Base-by-base conservation (phyloP, 2,329 filamentous ascomycete species). In the Pezicula carpinea region DNA sequence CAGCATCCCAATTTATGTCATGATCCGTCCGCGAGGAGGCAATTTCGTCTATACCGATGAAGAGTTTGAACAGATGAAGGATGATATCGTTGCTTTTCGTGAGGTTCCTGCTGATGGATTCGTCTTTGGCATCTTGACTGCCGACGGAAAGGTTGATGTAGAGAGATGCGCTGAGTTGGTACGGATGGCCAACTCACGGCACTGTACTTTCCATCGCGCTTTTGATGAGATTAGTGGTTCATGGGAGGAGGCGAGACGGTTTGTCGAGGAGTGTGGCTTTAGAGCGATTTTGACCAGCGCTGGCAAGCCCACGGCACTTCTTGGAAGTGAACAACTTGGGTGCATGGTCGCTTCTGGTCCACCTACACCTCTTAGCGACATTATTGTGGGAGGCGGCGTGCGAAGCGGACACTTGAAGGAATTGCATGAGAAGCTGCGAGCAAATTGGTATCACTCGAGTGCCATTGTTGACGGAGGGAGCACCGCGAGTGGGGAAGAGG, bases 161-260 rank as follows among this genome's bases (percentile, higher is more conserved):
- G 47, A 49, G n/a, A 60, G 65, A 18, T 75, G 70, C 40, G 53
- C 48, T 18, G 60, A 67, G 39, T 58, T 79, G 5, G 67, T 79
- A 0, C 46, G 57, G 11, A 50, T 66, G 3, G 73, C 74, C 1
- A 34, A 33, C 3, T 56, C 52, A 2, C 65, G 67, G 21, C 69
- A 71, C 2, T 78, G 74, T 55, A 79, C 75, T 3, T 80, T 80
- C 44, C 76, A 79, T 55, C 67, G 75, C 6, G 76, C 76, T 0
- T 74, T 79, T 51, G 76, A 79, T 54, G 53, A 64, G 35, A 65
- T 71, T 11, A 21, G 43, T 6, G 38, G 21, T 3, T 13, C 13
- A 7, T 15, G 36, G n/a, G 53, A 52, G 52, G 8, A 35, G 22
- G 13, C 18, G 3, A 44, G 51, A 33, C 19, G 54, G 14, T 53